Conservation (phyloP, 257 asterid species). For the Apocynum venetum region DNA sequence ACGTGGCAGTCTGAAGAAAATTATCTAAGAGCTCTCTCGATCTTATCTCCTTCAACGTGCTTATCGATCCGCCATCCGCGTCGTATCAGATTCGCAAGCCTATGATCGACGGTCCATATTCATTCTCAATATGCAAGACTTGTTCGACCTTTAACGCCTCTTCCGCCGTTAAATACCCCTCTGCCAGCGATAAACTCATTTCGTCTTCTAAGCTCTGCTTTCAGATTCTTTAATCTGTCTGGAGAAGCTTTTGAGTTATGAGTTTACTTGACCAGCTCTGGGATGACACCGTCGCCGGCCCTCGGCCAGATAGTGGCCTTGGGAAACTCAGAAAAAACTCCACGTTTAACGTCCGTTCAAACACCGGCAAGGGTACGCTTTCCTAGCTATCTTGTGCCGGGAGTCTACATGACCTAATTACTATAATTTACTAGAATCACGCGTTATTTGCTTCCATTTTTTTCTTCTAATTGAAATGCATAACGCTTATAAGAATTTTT, state of each 20-base stretch:
- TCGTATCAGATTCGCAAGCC: conserved; percentile 25
- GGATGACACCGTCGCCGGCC: conserved; percentile 95
- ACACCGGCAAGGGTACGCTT: conserved; percentile 76
- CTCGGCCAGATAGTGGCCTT: conserved; percentile 78
- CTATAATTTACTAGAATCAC: neutral
- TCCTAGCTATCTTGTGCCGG: conserved; percentile 32
- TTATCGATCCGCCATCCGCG: conserved; percentile 41
- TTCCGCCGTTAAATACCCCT: conserved; percentile 41
- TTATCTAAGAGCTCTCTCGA: conserved; percentile 23
- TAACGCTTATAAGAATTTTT: neutral
- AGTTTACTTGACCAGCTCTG: conserved; percentile 86
- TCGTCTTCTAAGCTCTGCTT: neutral
- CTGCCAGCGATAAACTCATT: neutral
- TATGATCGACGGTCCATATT: conserved; percentile 36
- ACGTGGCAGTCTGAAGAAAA: conserved; percentile 21
- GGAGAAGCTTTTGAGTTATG: conserved; percentile 32
- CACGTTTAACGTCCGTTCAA: conserved; percentile 52
- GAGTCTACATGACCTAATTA: neutral
- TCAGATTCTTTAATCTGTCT: neutral
- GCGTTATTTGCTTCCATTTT: neutral
- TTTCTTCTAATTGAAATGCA: neutral
- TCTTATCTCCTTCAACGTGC: conserved; percentile 57
- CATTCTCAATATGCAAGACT: conserved; percentile 23
- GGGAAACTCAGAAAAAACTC: conserved; percentile 73
- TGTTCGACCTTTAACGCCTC: conserved; percentile 33